Conservation (phyloP, 306 rosid species). For the Castanea crenata region DNA sequence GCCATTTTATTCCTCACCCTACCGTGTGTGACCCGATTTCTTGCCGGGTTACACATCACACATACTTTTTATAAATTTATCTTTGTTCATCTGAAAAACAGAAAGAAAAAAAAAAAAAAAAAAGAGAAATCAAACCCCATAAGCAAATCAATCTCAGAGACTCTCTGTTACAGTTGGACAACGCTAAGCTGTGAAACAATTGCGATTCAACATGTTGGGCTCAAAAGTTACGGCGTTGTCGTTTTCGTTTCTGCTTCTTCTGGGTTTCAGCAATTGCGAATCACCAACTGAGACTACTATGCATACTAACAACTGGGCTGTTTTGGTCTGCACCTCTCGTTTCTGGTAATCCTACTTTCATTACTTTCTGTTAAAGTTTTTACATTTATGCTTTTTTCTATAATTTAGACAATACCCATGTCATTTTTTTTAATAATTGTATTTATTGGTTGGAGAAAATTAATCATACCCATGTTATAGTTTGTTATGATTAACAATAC, state of each 20-base stretch:
- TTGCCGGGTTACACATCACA: too few relatives aligned
- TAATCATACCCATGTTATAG: neutral
- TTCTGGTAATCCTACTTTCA: constrained; percentile 57
- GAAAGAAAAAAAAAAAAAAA: too few relatives aligned
- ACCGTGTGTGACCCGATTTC: too few relatives aligned
- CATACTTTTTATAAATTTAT: too few relatives aligned
- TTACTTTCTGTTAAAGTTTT: neutral
- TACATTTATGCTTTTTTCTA: neutral
- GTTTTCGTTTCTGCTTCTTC: constrained; percentile 38
- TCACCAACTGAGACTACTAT: constrained; percentile 56
- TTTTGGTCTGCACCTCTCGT: constrained; percentile 91
- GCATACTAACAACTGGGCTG: constrained; percentile 96
- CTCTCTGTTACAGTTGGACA: too few relatives aligned
- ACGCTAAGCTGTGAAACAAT: constrained; percentile 9
- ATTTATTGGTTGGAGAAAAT: neutral
- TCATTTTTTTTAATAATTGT: neutral
- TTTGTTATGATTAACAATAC: neutral
- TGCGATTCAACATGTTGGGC: constrained; percentile 25
- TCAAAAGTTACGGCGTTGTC: constrained; percentile 20
- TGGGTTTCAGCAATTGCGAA: constrained; percentile 23
- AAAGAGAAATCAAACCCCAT: too few relatives aligned
- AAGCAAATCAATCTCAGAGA: neutral
- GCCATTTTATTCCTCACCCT: too few relatives aligned
- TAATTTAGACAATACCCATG: neutral
- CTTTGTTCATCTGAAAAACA: too few relatives aligned